A percentile compares a stretch with the other conserved stretches of the same genome.
Conservation (phyloP, 1,139 yeast species). For the Suhomyces taliae region DNA sequence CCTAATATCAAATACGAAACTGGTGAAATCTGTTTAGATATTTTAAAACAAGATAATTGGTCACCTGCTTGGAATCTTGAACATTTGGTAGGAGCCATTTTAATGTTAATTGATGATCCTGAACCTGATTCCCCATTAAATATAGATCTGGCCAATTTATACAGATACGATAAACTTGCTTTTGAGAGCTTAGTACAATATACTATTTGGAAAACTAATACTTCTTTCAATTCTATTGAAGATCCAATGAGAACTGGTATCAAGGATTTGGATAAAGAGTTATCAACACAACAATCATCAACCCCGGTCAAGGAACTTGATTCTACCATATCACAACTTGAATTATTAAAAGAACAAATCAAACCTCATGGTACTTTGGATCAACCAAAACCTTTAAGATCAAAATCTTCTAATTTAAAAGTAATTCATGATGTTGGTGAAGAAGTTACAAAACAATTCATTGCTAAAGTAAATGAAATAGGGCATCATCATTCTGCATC, state of each 20-base stretch:
- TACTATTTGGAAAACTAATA: slow-evolving; percentile 49
- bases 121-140: slow-evolving; percentile 87
- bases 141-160: slow-evolving; percentile 80
- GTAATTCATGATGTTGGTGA: slow-evolving; percentile 26
- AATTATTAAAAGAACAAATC: slow-evolving; percentile 8
- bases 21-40: slow-evolving; percentile 79
- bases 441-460: slow-evolving; percentile 25
- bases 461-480: slow-evolving; percentile 25
- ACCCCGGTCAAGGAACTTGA: slow-evolving; percentile 6
- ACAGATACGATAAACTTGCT: slow-evolving; percentile 52
- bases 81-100: slow-evolving; percentile 68
- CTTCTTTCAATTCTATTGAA: slow-evolving; percentile 12
- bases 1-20: slow-evolving; percentile 64
- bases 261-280: slow-evolving; percentile 5
- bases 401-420: slow-evolving; percentile 16
- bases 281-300: background rate
- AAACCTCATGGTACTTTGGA: slow-evolving; percentile 3
- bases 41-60: slow-evolving; percentile 66
- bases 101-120: slow-evolving; percentile 69
- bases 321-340: slow-evolving; percentile 8
- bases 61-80: slow-evolving; percentile 86
- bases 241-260: slow-evolving; percentile 8
- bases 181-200: slow-evolving; percentile 65
- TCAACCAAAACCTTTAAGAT: slow-evolving; percentile 3
- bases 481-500: slow-evolving; percentile 13